Evolutionary conservation across 2,329 filamentous ascomycete genomes (phyloP), one percentile per base, ranked within the genome.

Genomic region (Mariannaea sp.): DNA sequence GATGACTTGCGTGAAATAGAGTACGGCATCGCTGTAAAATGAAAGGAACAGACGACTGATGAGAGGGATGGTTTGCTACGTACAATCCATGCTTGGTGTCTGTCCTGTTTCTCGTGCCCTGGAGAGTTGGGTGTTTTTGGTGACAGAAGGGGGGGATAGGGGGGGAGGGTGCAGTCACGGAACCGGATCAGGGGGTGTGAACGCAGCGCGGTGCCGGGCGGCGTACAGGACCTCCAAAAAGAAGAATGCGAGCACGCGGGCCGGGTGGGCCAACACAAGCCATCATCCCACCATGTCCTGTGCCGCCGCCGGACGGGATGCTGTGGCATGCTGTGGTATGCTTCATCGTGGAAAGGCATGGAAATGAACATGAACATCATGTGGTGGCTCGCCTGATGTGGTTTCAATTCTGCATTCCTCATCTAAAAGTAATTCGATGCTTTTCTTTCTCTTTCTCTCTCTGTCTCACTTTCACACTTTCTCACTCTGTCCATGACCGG

Each of bases 261-360:
- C 47, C 47, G 47, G 47, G 47, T 43, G 47, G 47, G 47, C 47
- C 38, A 27, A 41, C 39, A 27, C n/a, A 24, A 27, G 41, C 47
- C 47, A n/a, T 49, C 47, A 49, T 49, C 40, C 47, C 47, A 49
- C 47, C 7, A 14, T 32, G 33, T n/a, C 27, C 16, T 12, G 27
- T 43, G 47, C 38, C 43, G 47, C 47, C 47, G 47, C 42, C 46
- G 38, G 17, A n/a, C n/a, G n/a, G n/a, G n/a, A n/a, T n/a, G n/a
- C n/a, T n/a, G n/a, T n/a, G n/a, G n/a, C n/a, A n/a, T n/a, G n/a
- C n/a, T n/a, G n/a, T n/a, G n/a, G 17, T 42, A 36, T 42, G 19
- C 7, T 8, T 14, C 24, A 16, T 32, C 20, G 29, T 27, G 35
- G 7, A 22, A 24, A 22, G 45, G 5, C 8, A 24, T 24, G n/a